Evolutionary conservation across 2,329 filamentous ascomycete genomes (phyloP).

Genomic region (Leptographium wingfieldii): DNA sequence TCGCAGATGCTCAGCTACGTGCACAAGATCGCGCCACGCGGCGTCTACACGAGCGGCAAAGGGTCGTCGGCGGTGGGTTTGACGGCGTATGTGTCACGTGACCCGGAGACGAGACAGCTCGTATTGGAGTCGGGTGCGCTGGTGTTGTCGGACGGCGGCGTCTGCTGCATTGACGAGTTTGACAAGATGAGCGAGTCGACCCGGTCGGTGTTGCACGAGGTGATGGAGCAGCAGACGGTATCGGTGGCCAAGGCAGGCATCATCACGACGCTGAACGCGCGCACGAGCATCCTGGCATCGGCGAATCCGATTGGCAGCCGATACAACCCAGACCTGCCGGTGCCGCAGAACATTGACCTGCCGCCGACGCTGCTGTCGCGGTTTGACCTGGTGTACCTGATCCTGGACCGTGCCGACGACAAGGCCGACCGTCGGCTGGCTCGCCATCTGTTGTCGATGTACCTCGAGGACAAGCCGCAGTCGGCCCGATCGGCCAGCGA

Average conservation of each 20-base stretch:
- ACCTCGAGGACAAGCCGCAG: slow-evolving; percentile 86
- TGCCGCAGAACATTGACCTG: slow-evolving; percentile 95
- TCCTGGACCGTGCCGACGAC: slow-evolving; percentile 88
- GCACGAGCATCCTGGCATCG: slow-evolving; percentile 90
- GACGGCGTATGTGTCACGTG: slow-evolving; percentile 68
- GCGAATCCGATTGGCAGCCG: slow-evolving; percentile 97
- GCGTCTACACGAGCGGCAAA: slow-evolving; percentile 70
- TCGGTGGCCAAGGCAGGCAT: slow-evolving; percentile 86
- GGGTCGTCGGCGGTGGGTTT: slow-evolving; percentile 72
- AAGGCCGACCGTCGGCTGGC: slow-evolving; percentile 77
- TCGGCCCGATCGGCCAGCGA: slow-evolving; percentile 64
- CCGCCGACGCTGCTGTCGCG: slow-evolving; percentile 88
- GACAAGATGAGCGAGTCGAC: slow-evolving; percentile 77
- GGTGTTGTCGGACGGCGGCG: slow-evolving; percentile 67
- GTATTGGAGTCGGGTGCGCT: slow-evolving; percentile 70
- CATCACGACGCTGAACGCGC: slow-evolving; percentile 89
- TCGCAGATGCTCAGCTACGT: slow-evolving; percentile 91
- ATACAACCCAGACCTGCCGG: slow-evolving; percentile 90
- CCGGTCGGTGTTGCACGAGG: slow-evolving; percentile 71
- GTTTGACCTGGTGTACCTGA: slow-evolving; percentile 94
- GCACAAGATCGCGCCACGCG: slow-evolving; percentile 90
- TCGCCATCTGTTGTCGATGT: slow-evolving; percentile 89
- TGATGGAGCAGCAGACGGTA: slow-evolving; percentile 81
- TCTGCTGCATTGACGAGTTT: slow-evolving; percentile 77
- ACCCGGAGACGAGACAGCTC: slow-evolving; percentile 68